Evolutionary conservation across 73 alveolate genomes (phyloP).

Genomic region (Tetrahymena elliotti): DNA sequence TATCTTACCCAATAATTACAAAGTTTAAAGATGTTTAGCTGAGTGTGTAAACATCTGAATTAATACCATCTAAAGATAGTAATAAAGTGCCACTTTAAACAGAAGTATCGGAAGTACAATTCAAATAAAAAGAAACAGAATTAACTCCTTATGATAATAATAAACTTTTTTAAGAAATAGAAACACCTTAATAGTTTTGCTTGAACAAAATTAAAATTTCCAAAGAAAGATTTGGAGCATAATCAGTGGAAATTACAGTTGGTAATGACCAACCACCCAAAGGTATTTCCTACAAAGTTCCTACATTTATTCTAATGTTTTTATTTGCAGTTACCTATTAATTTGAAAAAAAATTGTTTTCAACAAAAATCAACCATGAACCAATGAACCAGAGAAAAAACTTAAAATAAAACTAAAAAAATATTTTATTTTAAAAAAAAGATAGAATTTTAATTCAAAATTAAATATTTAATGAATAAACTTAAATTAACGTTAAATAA

Average conservation of each 20-base stretch:
- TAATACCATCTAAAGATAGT: slow-evolving; percentile 34
- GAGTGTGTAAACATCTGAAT: slow-evolving; percentile 20
- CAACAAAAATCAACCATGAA: no score
- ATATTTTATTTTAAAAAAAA: no score
- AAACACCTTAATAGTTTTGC: neutral
- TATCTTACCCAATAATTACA: slow-evolving; percentile 16
- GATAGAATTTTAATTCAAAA: no score
- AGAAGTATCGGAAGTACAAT: slow-evolving; percentile 7
- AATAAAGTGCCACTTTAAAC: neutral
- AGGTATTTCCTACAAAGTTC: slow-evolving; percentile 40
- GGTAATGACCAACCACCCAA: slow-evolving; percentile 50
- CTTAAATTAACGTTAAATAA: no score
- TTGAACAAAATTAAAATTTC: slow-evolving; percentile 16
- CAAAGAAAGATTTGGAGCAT: slow-evolving; percentile 43
- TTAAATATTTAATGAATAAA: no score
- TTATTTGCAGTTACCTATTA: slow-evolving; percentile 18
- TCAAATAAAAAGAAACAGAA: slow-evolving; percentile 17
- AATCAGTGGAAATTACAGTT: slow-evolving; percentile 4
- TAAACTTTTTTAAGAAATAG: slow-evolving; percentile 8
- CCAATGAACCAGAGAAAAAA: no score
- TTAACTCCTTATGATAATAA: slow-evolving; percentile 33
- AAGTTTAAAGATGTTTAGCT: neutral
- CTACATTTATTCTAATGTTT: slow-evolving; percentile 18
- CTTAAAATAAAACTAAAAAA: no score
- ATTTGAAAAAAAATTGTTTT: neutral